Base-by-base conservation (phyloP, 2,329 filamentous ascomycete genomes). In the Cladosporium sp. region DNA sequence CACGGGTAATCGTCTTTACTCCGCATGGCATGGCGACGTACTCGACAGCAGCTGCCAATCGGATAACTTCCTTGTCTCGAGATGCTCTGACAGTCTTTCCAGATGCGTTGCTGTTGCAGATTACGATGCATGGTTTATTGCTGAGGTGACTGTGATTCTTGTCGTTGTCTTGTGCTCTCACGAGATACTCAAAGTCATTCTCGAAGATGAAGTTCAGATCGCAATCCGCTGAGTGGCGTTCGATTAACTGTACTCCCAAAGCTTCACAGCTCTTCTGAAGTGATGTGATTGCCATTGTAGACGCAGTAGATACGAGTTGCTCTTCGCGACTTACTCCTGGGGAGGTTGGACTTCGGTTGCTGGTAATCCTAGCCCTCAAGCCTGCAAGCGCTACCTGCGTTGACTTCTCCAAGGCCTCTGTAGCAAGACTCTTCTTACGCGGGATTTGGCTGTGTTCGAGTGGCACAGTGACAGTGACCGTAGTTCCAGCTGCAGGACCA, bases 401-500 rank as follows among this genome's bases (percentile, higher is more conserved):
- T 2, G 30, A 32, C 21, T 57, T 57, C 21, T 25, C 30, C 6
- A 21, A 3, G n/a, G 11, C 28, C 14, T 36, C 16, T 2, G 23
- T 18, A 5, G 32, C 32, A 32, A 23, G 1, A 10, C 23, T 34
- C 14, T 21, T 16, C 7, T 43, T 26, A 1, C 56, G 56, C 26
- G 4, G 23, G 13, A 18, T 32, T 21, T 25, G 58, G 18, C 58
- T 51, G 43, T 49, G 39, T 34, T 54, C 59, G 14, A 53, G 59
- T n/a, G 59, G 59, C 16, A 62, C 59, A 28, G 58, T 66, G 6
- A 73, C 67, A 3, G 63, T 69, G 25, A 70, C 63, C 4, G 63
- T 67, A 2, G 71, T 71, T 4, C 71, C 71, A 5, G 39, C 43
- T 28, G 2, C 11, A 28, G 32, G 32, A n/a, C 66, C 69, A 34